A percentile compares a stretch with the other conserved stretches of the same genome.
Conservation (phyloP, 2,329 filamentous ascomycete species). For the Lasiodiplodia sp. region DNA sequence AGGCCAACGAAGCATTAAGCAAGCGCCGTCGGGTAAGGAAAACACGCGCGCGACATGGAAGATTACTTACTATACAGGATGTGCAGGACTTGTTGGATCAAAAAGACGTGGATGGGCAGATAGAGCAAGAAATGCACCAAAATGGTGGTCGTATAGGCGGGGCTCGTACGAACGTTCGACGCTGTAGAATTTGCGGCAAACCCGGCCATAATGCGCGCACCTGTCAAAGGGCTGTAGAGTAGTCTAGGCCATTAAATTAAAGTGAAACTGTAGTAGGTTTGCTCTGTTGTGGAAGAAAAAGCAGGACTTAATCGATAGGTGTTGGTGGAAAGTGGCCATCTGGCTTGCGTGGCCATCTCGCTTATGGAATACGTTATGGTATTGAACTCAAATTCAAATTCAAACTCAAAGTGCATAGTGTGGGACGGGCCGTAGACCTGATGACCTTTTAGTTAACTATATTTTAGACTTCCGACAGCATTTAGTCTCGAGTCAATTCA, state of each 20-base stretch:
- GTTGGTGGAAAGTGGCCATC: too few species aligned
- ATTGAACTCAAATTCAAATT: too few species aligned
- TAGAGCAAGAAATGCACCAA: not conserved
- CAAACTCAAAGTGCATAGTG: too few species aligned
- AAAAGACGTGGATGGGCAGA: not conserved
- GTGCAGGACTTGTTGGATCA: constrained; percentile 9
- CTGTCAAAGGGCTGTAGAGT: not conserved
- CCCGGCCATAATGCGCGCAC: constrained; percentile 24
- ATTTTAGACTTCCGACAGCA: too few species aligned
- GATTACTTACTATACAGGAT: constrained; percentile 14
- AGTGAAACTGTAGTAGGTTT: not conserved
- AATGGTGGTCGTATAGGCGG: not conserved
- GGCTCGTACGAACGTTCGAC: not conserved
- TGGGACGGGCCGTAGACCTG: too few species aligned
- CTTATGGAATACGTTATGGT: too few species aligned
- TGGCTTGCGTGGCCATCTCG: too few species aligned
- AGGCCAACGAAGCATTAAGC: constrained; percentile 25
- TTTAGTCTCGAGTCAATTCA: too few species aligned
- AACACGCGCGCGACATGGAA: constrained; percentile 13
- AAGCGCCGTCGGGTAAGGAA: constrained; percentile 30
- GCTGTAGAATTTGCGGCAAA: constrained; percentile 23
- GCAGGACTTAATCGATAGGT: too few species aligned
- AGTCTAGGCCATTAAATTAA: constrained; percentile 2
- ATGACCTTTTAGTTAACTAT: too few species aligned
- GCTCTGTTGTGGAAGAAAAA: too few species aligned